phyloP scores from a whole-genome alignment of 1,284 basidiomycete genomes.

The Ceratobasidium sp. region DNA sequence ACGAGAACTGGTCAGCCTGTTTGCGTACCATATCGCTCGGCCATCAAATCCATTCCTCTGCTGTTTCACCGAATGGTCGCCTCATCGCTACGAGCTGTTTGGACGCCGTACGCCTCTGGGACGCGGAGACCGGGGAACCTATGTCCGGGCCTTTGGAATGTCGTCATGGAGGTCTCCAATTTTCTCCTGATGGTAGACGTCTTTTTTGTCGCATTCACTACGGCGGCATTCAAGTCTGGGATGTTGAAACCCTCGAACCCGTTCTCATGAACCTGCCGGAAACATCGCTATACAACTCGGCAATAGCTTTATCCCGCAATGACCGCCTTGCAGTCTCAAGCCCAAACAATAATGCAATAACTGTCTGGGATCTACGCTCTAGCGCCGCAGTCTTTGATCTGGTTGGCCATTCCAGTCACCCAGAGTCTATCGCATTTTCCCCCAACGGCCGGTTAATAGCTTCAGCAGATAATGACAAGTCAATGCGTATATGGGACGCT shows the following conservation, averaged over 20 bases:
- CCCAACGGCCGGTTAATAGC: conserved; percentile 4
- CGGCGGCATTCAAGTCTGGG: not conserved
- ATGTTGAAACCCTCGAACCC: not conserved
- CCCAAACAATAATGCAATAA: too few species aligned
- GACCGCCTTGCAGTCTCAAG: too few species aligned
- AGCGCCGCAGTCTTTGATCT: not conserved
- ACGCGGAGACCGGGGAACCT: not conserved
- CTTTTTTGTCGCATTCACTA: not conserved
- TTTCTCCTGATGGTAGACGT: too few species aligned
- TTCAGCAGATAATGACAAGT: not conserved
- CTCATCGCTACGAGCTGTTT: not conserved
- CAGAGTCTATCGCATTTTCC: not conserved
- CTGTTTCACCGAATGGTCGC: not conserved
- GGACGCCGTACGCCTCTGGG: not conserved
- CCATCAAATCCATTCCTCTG: not conserved
- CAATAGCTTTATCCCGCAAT: too few species aligned
- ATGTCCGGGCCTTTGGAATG: not conserved
- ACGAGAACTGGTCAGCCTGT: conserved; percentile 8
- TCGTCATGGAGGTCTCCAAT: too few species aligned
- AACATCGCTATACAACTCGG: not conserved
- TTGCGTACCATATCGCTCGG: not conserved
- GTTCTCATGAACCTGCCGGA: not conserved
- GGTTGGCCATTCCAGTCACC: not conserved
- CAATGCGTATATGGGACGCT: not conserved
- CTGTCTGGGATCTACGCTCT: too few species aligned